These are phyloP conservation scores for Papiliotrema nemorosa DNA, from an alignment of 1,284 basidiomycete species.

Conservation along the genomic window DNA sequence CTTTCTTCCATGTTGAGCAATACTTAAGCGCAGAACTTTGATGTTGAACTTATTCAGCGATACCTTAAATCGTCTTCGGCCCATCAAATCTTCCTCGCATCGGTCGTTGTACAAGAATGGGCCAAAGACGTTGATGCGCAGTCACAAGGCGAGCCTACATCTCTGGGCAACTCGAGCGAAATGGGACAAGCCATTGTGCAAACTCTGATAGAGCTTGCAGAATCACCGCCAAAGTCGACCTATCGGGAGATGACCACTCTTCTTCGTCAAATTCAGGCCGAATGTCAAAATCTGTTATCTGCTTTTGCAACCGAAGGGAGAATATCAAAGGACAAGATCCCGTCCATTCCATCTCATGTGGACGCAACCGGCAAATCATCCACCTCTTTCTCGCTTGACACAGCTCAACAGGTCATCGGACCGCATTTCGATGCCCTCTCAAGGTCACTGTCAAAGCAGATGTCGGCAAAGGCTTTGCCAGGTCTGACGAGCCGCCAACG, in stretches of 20 bases:
- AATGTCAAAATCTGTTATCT: slow-evolving; percentile 74
- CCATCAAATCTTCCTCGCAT: slow-evolving; percentile 81
- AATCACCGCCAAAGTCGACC: slow-evolving; percentile 67
- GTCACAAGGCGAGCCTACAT: slow-evolving; percentile 6
- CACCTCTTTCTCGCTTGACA: slow-evolving; percentile 74
- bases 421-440: slow-evolving; percentile 66
- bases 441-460: slow-evolving; percentile 56
- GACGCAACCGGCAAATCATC: slow-evolving; percentile 64
- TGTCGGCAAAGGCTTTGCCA: slow-evolving; percentile 72
- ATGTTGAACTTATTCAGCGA: slow-evolving; percentile 63
- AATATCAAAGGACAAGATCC: slow-evolving; percentile 72
- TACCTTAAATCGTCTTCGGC: slow-evolving; percentile 85
- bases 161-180: slow-evolving; percentile 48
- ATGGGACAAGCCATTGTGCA: slow-evolving; percentile 65
- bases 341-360: slow-evolving; percentile 70
- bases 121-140: slow-evolving; percentile 50
- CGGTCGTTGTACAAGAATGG: slow-evolving; percentile 91
- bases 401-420: slow-evolving; percentile 69
- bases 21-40: slow-evolving; percentile 12
- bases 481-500: slow-evolving; percentile 73
- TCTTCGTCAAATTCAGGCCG: slow-evolving; percentile 73
- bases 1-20: slow-evolving; percentile 51
- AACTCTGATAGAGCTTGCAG: slow-evolving; percentile 68
- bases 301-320: slow-evolving; percentile 83
- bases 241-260: slow-evolving; percentile 90